Percentiles rank a stretch among this genome's conserved stretches.
These are phyloP conservation scores for Borovskyia barvae DNA, from an alignment of 208 protist species.

Conservation along the genomic window DNA sequence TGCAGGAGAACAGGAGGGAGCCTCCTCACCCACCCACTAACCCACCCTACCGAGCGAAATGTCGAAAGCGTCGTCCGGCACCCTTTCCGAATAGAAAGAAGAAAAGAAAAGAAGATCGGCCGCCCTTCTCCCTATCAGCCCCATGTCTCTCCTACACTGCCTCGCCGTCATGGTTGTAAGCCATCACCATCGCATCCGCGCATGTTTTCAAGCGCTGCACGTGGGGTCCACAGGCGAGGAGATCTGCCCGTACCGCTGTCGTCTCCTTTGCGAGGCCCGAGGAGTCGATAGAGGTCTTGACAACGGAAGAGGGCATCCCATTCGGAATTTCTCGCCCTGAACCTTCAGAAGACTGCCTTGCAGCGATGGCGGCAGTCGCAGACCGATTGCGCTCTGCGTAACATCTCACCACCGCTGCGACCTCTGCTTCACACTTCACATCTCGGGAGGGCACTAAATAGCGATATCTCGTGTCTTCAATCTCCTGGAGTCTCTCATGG, in stretches of 20 bases:
- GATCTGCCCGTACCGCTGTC: constrained; percentile 27
- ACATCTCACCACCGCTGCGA: constrained; percentile 55
- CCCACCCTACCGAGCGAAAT: too few species aligned
- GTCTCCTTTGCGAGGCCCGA: neutral
- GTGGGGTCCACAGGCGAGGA: constrained; percentile 50
- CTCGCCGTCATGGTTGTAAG: constrained; percentile 36
- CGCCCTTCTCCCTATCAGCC: constrained; percentile 5
- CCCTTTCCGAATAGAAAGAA: too few species aligned
- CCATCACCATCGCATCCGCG: constrained; percentile 30
- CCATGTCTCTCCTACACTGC: constrained; percentile 8
- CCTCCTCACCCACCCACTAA: too few species aligned
- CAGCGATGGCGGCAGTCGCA: neutral
- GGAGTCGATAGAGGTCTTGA: too few species aligned
- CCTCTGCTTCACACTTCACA: constrained; percentile 60
- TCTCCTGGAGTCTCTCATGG: constrained; percentile 58
- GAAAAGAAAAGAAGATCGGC: too few species aligned
- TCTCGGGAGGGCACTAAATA: constrained; percentile 66
- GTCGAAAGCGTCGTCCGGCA: too few species aligned
- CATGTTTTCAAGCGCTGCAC: constrained; percentile 45
- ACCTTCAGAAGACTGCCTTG: constrained; percentile 1
- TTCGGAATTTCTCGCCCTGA: neutral
- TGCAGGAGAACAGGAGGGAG: too few species aligned
- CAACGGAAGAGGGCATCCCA: too few species aligned
- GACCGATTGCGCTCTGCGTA: constrained; percentile 45
- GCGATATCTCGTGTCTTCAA: constrained; percentile 72